Conservation (phyloP, 2,329 filamentous ascomycete genomes). For the Beauveria sp. region DNA sequence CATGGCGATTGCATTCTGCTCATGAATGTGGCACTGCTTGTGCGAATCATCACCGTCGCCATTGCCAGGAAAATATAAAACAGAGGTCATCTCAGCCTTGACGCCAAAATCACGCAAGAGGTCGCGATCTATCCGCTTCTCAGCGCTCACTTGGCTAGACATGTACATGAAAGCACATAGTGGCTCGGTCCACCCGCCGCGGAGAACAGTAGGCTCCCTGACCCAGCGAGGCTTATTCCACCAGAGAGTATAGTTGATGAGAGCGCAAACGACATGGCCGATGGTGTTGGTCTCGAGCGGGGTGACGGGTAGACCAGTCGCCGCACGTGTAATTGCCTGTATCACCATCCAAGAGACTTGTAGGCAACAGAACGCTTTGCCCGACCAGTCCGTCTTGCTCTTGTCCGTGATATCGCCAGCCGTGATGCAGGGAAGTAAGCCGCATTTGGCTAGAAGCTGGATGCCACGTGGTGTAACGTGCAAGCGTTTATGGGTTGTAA, state of each 20-base stretch:
- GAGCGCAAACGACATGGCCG: constrained; percentile 26
- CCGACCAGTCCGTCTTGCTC: constrained; percentile 27
- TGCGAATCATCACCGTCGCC: background rate
- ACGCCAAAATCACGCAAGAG: constrained; percentile 11
- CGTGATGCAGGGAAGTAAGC: background rate
- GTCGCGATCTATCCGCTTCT: constrained; percentile 5
- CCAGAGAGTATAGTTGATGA: constrained; percentile 25
- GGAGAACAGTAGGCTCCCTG: constrained; percentile 10
- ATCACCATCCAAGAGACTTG: constrained; percentile 32
- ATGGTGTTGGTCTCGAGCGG: constrained; percentile 28
- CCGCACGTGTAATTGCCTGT: constrained; percentile 24
- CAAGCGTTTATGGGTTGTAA: constrained; percentile 3
- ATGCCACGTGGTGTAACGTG: background rate
- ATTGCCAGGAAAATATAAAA: background rate
- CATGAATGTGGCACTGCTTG: background rate
- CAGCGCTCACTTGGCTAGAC: constrained; percentile 10
- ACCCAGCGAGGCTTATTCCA: constrained; percentile 9
- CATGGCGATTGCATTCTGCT: no score
- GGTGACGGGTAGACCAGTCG: constrained; percentile 24
- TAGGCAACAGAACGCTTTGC: constrained; percentile 26
- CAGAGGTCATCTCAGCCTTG: constrained; percentile 6
- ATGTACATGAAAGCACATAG: constrained; percentile 13
- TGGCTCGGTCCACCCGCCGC: constrained; percentile 4
- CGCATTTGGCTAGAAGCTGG: constrained; percentile 7
- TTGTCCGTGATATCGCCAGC: constrained; percentile 24